phyloP scores from a whole-genome alignment of 805 yeast species.

The Candida incommunis region DNA sequence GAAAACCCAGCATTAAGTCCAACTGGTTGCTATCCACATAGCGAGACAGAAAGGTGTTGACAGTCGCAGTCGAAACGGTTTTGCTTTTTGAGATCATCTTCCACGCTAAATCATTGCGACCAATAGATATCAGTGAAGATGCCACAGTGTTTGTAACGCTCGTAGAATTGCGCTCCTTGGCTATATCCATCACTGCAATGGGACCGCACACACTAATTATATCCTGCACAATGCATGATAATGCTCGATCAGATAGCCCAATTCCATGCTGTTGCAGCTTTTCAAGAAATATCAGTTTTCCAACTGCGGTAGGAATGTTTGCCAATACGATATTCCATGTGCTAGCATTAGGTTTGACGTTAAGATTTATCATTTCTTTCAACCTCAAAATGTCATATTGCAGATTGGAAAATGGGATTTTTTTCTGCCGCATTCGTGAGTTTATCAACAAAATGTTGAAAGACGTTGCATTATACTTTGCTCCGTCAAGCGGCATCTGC shows the following conservation, averaged over 20 bases:
- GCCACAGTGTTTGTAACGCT: background rate
- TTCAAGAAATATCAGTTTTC: constrained; percentile 4
- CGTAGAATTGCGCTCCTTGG: background rate
- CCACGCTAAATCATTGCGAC: background rate
- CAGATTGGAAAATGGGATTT: constrained; percentile 2
- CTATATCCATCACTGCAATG: background rate
- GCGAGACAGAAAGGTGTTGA: background rate
- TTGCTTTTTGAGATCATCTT: background rate
- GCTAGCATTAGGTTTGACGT: constrained; percentile 8
- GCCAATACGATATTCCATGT: constrained; percentile 13
- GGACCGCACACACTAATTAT: constrained; percentile 8
- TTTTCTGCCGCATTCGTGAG: background rate
- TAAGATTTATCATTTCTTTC: constrained; percentile 6
- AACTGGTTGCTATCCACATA: background rate
- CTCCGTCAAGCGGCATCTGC: constrained; percentile 5
- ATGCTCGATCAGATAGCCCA: constrained; percentile 7
- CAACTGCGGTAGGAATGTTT: constrained; percentile 3
- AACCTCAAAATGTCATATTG: constrained; percentile 3
- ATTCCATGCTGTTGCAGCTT: constrained; percentile 8
- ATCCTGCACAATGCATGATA: constrained; percentile 7
- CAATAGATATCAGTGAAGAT: background rate
- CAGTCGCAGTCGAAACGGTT: background rate
- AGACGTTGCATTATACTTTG: constrained; percentile 6
- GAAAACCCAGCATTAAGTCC: background rate
- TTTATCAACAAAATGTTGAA: constrained; percentile 9